Percentiles rank a stretch among this genome's conserved stretches.
Conservation (phyloP, 108 stramenopile species). For the Nannochloropsis salina region DNA sequence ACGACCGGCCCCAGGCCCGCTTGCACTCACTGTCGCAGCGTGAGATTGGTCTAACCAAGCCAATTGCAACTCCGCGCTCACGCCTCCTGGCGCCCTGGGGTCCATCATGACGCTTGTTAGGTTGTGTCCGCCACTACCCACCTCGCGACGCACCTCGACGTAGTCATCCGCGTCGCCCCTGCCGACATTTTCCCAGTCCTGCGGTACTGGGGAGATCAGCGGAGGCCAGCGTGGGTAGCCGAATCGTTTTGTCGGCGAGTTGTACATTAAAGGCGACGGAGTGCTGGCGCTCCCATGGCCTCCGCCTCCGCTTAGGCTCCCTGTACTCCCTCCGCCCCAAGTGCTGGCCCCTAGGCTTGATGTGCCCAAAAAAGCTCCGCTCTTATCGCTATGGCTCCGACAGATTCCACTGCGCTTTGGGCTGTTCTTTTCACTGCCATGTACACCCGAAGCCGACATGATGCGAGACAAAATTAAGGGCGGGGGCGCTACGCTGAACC, state of each 20-base stretch:
- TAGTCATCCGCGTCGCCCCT: conserved; percentile 27
- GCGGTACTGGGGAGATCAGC: background rate
- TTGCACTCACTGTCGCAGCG: conserved; percentile 5
- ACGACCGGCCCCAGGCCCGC: conserved; percentile 27
- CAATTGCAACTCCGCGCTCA: conserved; percentile 40
- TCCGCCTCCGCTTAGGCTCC: conserved; percentile 2
- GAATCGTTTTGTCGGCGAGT: background rate
- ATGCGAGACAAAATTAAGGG: too few species aligned
- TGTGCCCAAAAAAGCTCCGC: background rate
- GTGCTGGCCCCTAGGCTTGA: background rate
- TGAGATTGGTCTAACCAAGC: conserved; percentile 30
- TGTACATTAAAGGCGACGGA: background rate
- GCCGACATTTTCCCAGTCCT: background rate
- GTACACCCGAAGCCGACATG: too few species aligned
- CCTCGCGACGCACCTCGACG: conserved; percentile 40
- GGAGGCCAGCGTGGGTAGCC: background rate
- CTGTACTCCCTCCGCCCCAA: background rate
- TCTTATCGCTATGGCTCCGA: background rate
- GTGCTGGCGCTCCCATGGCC: background rate
- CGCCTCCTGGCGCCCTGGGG: conserved; percentile 40
- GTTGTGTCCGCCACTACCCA: conserved; percentile 45
- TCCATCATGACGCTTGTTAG: conserved; percentile 46
- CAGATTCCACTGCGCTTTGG: too few species aligned
- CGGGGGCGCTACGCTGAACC: too few species aligned
- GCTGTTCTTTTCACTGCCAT: too few species aligned